A percentile compares a stretch with the other conserved stretches of the same genome.
These are phyloP conservation scores for Phaeosphaeria sp. DNA, from an alignment of 2,329 filamentous ascomycete species.

Conservation along the genomic window DNA sequence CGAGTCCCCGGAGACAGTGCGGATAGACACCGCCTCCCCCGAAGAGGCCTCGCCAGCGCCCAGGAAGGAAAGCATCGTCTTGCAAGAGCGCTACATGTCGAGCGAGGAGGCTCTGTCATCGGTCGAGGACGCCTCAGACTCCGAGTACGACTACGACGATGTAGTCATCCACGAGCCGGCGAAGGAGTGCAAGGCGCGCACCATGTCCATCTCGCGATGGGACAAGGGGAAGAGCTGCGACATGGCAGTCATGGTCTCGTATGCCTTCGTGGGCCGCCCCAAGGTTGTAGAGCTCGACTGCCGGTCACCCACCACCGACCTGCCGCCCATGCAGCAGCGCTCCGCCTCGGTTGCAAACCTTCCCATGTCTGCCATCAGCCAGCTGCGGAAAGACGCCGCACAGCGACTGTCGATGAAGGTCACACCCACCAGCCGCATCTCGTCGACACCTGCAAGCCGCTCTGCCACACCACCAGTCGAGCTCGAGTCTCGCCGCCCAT, in stretches of 20 bases:
- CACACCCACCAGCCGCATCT: constrained; percentile 13
- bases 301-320: constrained; percentile 23
- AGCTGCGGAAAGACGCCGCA: constrained; percentile 34
- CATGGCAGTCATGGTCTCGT: constrained; percentile 47
- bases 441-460: constrained; percentile 21
- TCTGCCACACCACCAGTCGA: constrained; percentile 31
- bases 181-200: constrained; percentile 36
- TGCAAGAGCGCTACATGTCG: constrained; percentile 48
- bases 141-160: constrained; percentile 41
- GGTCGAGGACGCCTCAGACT: constrained; percentile 39
- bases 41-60: constrained; percentile 12
- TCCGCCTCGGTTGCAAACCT: constrained; percentile 45
- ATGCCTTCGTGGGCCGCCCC: constrained; percentile 46
- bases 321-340: constrained; percentile 31
- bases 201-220: constrained; percentile 42
- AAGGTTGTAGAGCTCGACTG: constrained; percentile 47
- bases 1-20: constrained; percentile 41
- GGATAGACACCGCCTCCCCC: constrained; percentile 37
- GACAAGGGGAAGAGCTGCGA: constrained; percentile 45
- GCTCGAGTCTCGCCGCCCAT: constrained; percentile 34
- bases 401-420: constrained; percentile 37
- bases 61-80: constrained; percentile 31
- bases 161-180: constrained; percentile 39
- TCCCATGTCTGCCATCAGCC: constrained; percentile 36
- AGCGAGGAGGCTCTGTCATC: constrained; percentile 49